A percentile compares a stretch with the other conserved stretches of the same genome.
Conservation (phyloP, 768 basidiomycete genomes). For the Panaeolus cyanescens region DNA sequence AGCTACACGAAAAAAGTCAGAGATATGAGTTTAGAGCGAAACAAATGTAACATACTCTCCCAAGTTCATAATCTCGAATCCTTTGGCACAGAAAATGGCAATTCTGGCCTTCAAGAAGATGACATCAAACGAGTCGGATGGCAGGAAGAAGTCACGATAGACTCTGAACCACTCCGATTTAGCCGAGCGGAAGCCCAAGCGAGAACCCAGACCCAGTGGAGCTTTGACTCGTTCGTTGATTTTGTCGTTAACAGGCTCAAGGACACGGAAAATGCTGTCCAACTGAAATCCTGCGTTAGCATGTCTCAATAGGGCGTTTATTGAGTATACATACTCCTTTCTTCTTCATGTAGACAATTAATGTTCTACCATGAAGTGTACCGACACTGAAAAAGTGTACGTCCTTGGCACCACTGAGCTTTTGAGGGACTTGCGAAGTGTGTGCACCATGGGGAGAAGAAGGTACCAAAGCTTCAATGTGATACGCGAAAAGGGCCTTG, state of each 20-base stretch:
- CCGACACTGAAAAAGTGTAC: conserved; percentile 97
- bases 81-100: conserved; percentile 89
- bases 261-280: conserved; percentile 93
- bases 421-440: conserved; percentile 81
- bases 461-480: conserved; percentile 95
- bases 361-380: conserved; percentile 79
- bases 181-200: conserved; percentile 75
- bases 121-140: conserved; percentile 87
- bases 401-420: conserved; percentile 87
- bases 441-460: conserved; percentile 71
- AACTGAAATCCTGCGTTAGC: conserved; percentile 37
- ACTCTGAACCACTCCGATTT: conserved; percentile 94
- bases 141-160: conserved; percentile 93
- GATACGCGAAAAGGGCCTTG: conserved; percentile 91
- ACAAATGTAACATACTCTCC: conserved; percentile 64
- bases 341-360: conserved; percentile 96
- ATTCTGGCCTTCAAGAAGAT: conserved; percentile 94
- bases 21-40: neutral
- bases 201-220: conserved; percentile 69
- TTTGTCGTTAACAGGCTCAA: conserved; percentile 95
- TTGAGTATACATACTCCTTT: conserved; percentile 57
- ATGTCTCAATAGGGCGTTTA: neutral
- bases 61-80: conserved; percentile 98
- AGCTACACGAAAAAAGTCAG: conserved; percentile 42
- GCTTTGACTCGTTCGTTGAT: conserved; percentile 77